Conservation (phyloP, 2,329 filamentous ascomycete genomes). For the Penicillium sp. region DNA sequence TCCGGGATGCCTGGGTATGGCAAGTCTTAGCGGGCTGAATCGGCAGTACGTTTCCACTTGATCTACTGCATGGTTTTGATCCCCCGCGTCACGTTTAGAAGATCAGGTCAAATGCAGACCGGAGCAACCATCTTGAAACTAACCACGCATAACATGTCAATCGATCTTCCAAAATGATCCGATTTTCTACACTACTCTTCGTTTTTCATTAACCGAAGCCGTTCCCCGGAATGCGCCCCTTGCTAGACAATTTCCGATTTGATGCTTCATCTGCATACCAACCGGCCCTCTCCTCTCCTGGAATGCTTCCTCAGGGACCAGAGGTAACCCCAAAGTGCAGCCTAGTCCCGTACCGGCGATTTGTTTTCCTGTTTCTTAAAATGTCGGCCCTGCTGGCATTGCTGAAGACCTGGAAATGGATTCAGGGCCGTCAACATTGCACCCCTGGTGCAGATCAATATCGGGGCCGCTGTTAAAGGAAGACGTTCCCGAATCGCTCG, state of each 20-base stretch:
- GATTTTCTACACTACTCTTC: neutral
- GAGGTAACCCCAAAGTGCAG: neutral
- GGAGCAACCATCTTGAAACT: neutral
- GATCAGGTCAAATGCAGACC: too few relatives aligned
- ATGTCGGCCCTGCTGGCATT: conserved; percentile 4
- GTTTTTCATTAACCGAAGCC: conserved; percentile 5
- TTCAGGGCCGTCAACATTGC: conserved; percentile 10
- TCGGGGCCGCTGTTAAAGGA: conserved; percentile 14
- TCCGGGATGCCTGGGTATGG: neutral
- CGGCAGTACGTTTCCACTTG: too few relatives aligned
- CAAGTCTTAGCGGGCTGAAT: neutral
- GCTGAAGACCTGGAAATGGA: neutral
- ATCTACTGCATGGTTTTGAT: too few relatives aligned
- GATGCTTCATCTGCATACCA: conserved; percentile 14
- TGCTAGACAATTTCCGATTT: conserved; percentile 5
- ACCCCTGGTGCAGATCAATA: conserved; percentile 19
- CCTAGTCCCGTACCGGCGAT: neutral
- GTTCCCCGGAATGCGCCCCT: conserved; percentile 16
- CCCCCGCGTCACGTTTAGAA: too few relatives aligned
- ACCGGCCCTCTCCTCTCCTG: neutral
- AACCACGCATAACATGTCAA: neutral
- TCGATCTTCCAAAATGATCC: neutral
- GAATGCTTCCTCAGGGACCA: conserved; percentile 13
- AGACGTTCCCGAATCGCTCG: conserved; percentile 1
- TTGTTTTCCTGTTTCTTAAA: conserved; percentile 10